Evolutionary conservation across 129 eudicot genomes (phyloP).

Genomic region (Chrysanthemum seticuspe): DNA sequence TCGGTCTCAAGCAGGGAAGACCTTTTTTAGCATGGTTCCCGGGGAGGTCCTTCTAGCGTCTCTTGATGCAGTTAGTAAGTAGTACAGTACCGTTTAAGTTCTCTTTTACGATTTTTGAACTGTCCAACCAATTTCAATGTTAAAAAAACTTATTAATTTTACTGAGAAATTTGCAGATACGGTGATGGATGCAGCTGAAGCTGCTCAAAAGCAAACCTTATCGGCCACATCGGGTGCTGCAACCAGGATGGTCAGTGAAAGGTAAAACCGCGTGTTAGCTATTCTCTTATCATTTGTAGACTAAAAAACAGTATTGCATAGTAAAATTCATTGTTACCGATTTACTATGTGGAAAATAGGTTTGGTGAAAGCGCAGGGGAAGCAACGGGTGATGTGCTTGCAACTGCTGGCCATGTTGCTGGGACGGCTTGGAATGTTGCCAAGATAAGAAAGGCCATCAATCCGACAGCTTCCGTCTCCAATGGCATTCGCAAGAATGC

Average conservation of each 20-base stretch:
- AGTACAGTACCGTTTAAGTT: not conserved
- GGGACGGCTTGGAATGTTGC: conserved; percentile 88
- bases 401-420: conserved; percentile 85
- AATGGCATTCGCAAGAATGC: conserved; percentile 47
- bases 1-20: conserved; percentile 74
- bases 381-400: conserved; percentile 78
- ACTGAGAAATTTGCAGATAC: conserved; percentile 39
- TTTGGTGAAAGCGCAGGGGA: conserved; percentile 93
- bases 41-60: conserved; percentile 95
- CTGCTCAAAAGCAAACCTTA: conserved; percentile 75
- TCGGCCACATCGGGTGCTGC: conserved; percentile 84
- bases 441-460: conserved; percentile 74
- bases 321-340: not conserved
- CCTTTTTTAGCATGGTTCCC: conserved; percentile 73
- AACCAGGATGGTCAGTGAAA: conserved; percentile 58
- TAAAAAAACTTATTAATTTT: not conserved
- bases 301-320: not conserved
- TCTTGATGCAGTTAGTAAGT: conserved; percentile 91
- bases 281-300: not conserved
- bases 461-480: conserved; percentile 58
- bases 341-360: conserved; percentile 31
- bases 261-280: conserved; percentile 25
- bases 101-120: not conserved
- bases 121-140: too few species aligned
- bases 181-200: conserved; percentile 86